Percentiles rank a stretch among this genome's conserved stretches.
phyloP scores from a whole-genome alignment of 345 rosid species.

The Eutrema japonicum region DNA sequence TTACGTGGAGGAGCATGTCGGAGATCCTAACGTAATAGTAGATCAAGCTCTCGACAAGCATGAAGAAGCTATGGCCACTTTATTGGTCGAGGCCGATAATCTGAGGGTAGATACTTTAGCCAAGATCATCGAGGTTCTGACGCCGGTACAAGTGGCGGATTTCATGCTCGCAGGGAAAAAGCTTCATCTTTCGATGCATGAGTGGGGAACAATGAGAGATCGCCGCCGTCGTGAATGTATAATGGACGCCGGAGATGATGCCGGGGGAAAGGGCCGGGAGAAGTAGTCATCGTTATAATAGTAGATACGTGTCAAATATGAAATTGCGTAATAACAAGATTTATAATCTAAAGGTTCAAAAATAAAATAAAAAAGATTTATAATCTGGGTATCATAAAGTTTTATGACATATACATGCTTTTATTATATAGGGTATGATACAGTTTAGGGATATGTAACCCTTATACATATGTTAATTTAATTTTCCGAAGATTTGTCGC shows the following conservation, averaged over 20 bases:
- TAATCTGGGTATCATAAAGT: constrained; percentile 19
- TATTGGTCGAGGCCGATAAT: constrained; percentile 48
- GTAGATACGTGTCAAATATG: not conserved
- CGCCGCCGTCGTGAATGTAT: constrained; percentile 42
- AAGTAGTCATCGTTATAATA: not conserved
- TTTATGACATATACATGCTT: not conserved
- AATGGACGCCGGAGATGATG: not conserved
- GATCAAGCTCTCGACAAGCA: constrained; percentile 42
- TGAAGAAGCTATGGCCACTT: constrained; percentile 39
- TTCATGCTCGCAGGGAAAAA: constrained; percentile 46
- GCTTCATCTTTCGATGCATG: constrained; percentile 52
- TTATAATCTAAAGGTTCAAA: no score
- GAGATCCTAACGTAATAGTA: constrained; percentile 33
- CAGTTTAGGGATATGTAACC: no score
- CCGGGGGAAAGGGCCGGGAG: not conserved
- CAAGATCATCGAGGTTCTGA: constrained; percentile 39
- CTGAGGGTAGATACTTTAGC: constrained; percentile 46
- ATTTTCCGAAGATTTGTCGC: no score
- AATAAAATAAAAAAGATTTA: not conserved
- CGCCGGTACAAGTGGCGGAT: constrained; percentile 48
- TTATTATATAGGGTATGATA: no score
- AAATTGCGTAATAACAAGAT: constrained; percentile 17
- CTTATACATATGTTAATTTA: no score
- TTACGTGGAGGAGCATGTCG: constrained; percentile 6
- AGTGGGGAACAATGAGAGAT: constrained; percentile 52